A percentile compares a stretch with the other conserved stretches of the same genome.
Conservation (phyloP, 305 asterid species). For the Rubia peregrina region DNA sequence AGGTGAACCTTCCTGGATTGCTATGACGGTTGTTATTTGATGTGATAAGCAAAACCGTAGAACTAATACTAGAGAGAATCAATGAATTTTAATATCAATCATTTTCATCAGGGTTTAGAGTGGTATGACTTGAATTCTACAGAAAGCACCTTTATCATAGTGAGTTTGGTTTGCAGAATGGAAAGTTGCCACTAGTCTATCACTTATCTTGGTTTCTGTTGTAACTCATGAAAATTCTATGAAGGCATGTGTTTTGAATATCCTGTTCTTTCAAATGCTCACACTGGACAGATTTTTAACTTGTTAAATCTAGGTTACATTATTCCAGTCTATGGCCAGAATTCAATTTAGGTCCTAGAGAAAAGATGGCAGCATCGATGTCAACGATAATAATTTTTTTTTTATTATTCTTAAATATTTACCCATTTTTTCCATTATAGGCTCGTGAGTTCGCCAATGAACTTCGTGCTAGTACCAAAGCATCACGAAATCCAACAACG, state of each 20-base stretch:
- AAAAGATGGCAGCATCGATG: background rate
- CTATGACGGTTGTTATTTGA: background rate
- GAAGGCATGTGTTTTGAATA: background rate
- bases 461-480: slow-evolving; percentile 97
- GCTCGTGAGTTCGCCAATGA: slow-evolving; percentile 99
- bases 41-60: background rate
- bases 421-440: slow-evolving; percentile 34
- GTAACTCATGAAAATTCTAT: background rate
- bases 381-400: background rate
- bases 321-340: background rate
- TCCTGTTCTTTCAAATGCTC: slow-evolving; percentile 7
- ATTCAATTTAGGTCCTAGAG: background rate
- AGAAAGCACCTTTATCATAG: background rate
- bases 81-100: background rate
- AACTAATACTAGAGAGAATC: background rate
- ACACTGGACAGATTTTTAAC: background rate
- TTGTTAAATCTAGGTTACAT: background rate
- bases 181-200: background rate
- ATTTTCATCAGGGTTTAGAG: background rate
- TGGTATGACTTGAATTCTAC: background rate
- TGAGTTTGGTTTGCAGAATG: background rate
- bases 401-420: slow-evolving; percentile 11
- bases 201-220: background rate
- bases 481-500: slow-evolving; percentile 78
- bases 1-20: background rate